phyloP scores from a whole-genome alignment of 495 filamentous ascomycete genomes.

The Sabuloglossum arenarium region DNA sequence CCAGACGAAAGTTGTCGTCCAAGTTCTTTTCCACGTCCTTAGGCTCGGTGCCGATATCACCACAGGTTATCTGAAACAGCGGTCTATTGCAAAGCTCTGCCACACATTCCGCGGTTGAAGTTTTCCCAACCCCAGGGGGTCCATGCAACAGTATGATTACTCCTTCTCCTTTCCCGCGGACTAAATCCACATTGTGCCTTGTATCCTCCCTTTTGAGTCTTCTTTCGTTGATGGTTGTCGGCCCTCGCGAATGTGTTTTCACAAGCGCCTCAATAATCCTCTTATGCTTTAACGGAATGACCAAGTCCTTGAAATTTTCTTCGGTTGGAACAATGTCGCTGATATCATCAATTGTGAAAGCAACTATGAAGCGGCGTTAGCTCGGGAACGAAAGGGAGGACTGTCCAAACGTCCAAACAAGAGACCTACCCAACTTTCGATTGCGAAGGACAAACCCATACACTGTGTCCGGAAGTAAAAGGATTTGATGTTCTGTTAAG shows the following conservation, averaged over 20 bases:
- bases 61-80: too few species aligned
- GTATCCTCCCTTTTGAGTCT: neutral
- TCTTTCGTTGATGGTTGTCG: neutral
- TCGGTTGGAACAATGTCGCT: neutral
- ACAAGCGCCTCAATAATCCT: slow-evolving; percentile 9
- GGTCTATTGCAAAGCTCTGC: too few species aligned
- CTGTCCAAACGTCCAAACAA: too few species aligned
- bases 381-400: too few species aligned
- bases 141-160: slow-evolving; percentile 7
- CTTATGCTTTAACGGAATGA: slow-evolving; percentile 6
- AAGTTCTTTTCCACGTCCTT: too few species aligned
- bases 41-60: neutral
- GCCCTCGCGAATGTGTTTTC: slow-evolving; percentile 1
- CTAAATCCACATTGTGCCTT: slow-evolving; percentile 3
- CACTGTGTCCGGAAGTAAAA: slow-evolving; percentile 22
- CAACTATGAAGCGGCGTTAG: neutral
- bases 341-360: neutral
- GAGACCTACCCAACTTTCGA: slow-evolving; percentile 19
- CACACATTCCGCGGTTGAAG: too few species aligned
- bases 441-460: slow-evolving; percentile 23
- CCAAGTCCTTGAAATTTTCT: slow-evolving; percentile 1
- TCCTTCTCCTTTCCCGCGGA: slow-evolving; percentile 7
- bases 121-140: slow-evolving; percentile 7
- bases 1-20: too few species aligned
- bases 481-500: slow-evolving; percentile 15